Evolutionary conservation across 2,329 filamentous ascomycete species (phyloP).

Genomic region (Trichoderma koningiopsis): DNA sequence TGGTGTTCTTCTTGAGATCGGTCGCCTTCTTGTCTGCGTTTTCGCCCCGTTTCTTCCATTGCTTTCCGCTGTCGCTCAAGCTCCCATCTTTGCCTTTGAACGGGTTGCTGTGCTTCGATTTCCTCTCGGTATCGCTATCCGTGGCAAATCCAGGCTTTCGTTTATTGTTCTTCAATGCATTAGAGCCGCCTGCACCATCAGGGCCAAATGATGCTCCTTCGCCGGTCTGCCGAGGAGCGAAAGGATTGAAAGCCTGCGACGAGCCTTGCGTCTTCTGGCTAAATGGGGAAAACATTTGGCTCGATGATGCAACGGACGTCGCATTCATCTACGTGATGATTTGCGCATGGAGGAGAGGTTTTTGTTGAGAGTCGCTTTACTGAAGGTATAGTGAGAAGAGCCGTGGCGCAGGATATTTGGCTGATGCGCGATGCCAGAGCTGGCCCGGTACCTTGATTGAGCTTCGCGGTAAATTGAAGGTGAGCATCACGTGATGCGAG

Average conservation of each 20-base stretch:
- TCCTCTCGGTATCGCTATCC: constrained; percentile 35
- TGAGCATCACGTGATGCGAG: constrained; percentile 24
- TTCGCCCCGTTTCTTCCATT: constrained; percentile 29
- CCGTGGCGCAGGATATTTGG: constrained; percentile 16
- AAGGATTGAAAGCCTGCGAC: constrained; percentile 42
- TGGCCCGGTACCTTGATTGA: constrained; percentile 16
- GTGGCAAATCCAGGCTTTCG: constrained; percentile 32
- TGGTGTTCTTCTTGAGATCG: constrained; percentile 25
- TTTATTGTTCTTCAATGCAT: constrained; percentile 35
- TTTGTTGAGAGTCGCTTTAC: constrained; percentile 7
- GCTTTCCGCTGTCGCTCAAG: constrained; percentile 23
- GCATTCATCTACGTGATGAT: constrained; percentile 41
- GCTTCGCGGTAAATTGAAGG: constrained; percentile 22
- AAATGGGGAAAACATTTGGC: constrained; percentile 44
- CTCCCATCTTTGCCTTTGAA: constrained; percentile 31
- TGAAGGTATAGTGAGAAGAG: background rate
- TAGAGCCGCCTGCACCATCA: constrained; percentile 36
- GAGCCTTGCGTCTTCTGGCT: constrained; percentile 41
- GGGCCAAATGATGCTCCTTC: constrained; percentile 38
- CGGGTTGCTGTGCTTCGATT: constrained; percentile 32
- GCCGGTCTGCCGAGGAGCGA: constrained; percentile 35
- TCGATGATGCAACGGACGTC: constrained; percentile 46
- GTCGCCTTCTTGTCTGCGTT: constrained; percentile 34
- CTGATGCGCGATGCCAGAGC: constrained; percentile 21
- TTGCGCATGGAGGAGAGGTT: constrained; percentile 39